Percentiles rank a stretch among this genome's conserved stretches.
Conservation (phyloP, 768 basidiomycete species). For the Cyclocybe aegerita region DNA sequence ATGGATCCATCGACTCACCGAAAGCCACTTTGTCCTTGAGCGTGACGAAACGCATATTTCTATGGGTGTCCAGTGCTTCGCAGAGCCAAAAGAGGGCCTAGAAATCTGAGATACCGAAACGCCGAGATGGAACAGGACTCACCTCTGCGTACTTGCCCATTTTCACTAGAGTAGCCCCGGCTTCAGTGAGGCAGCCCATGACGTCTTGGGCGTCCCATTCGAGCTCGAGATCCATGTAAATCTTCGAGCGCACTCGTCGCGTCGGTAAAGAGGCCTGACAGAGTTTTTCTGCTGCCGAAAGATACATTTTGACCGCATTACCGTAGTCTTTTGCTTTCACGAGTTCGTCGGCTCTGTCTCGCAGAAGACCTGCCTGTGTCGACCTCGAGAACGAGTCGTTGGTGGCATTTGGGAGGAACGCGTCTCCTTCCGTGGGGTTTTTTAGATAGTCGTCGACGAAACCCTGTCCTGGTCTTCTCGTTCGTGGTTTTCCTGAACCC, state of each 20-base stretch:
- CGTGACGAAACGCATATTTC: not conserved
- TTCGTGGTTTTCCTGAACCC: no score
- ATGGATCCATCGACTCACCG: not conserved
- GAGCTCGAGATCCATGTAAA: slow-evolving; percentile 1
- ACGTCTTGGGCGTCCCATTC: not conserved
- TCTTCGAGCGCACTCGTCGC: not conserved
- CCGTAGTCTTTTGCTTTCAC: not conserved
- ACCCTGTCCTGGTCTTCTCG: not conserved
- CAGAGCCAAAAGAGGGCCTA: not conserved
- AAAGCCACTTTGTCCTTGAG: not conserved
- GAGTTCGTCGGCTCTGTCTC: not conserved
- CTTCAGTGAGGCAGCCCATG: not conserved
- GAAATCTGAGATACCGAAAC: not conserved
- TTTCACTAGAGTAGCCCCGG: not conserved
- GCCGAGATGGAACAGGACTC: not conserved
- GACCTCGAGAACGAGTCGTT: not conserved
- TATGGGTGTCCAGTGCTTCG: not conserved
- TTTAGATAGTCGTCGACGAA: not conserved
- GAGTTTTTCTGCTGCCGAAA: not conserved
- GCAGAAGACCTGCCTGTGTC: not conserved
- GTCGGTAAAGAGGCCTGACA: not conserved
- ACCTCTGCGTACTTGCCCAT: slow-evolving; percentile 1
- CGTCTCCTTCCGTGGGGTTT: not conserved
- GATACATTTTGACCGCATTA: not conserved
- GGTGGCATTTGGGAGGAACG: not conserved